Evolutionary conservation across 441 rosid species (phyloP), one percentile per base, ranked within the genome.

Genomic region (Sinapis alba): DNA sequence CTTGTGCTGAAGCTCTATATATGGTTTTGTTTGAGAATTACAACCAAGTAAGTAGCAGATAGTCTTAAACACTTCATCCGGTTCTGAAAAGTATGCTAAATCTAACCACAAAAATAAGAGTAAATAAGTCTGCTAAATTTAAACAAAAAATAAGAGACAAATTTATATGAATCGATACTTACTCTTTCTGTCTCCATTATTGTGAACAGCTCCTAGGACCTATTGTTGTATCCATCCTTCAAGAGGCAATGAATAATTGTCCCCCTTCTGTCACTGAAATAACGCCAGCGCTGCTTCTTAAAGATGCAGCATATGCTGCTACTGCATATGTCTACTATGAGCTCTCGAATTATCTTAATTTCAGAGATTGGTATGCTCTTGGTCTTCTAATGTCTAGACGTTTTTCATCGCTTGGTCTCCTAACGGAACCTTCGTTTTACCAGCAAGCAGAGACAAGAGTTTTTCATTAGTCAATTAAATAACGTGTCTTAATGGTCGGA

Each of bases 271-370:
- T 84, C 45, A 84, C 92, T 60, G 99, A 96, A 70, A 85, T 93
- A 70, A 89, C 96, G 81, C 84, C 97, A 7, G 93, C 88, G 45
- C 83, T 96, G 83, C 97, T 93, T 79, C 97, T 91, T 27, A 96
- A 96, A 83, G 98, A 96, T 77, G 99, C 99, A 65, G 98, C 97
- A 26, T 96, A 91, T 80, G 97, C 93, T 82, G 99, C 98, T 71
- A 92, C 97, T 76, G 98, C 99, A 73, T 96, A 92, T 81, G 95
- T 96, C 71, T 96, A 96, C 79, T 96, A 96, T 86, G 99, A 96
- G 88, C 96, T 96, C 78, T 96, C 99, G 30, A 96, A 92, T 80
- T 96, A 90, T 83, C 84, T 96, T 65, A 90, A 86, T 87, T 96
- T 96, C 88, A 87, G 87, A 84, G 98, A 94, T 81, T 96, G 99